A percentile compares a stretch with the other conserved stretches of the same genome.
These are phyloP conservation scores for Albizia julibrissin DNA, from an alignment of 306 rosid genomes.

Conservation along the genomic window DNA sequence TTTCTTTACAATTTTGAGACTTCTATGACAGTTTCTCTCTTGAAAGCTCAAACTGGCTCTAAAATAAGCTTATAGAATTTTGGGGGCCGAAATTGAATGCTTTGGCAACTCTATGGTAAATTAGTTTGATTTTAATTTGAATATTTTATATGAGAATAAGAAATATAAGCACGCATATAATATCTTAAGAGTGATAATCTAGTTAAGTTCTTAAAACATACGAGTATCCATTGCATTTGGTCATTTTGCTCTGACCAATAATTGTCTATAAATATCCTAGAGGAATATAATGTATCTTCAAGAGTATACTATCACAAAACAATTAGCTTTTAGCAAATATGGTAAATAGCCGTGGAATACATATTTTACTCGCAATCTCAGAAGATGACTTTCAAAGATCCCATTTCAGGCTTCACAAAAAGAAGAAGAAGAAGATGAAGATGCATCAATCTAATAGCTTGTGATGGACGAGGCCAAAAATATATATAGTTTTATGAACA, in stretches of 20 bases:
- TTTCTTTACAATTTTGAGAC: no score
- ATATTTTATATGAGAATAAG: not conserved
- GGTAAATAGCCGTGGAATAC: not conserved
- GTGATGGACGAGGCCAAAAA: not conserved
- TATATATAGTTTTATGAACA: slow-evolving; percentile 38
- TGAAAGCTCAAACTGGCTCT: no score
- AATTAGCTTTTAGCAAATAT: not conserved
- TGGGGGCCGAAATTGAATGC: no score
- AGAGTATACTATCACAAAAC: not conserved
- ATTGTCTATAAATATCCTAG: not conserved
- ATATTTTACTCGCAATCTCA: not conserved
- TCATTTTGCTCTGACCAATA: not conserved
- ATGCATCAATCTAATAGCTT: not conserved
- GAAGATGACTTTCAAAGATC: not conserved
- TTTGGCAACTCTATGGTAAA: no score
- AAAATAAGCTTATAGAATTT: no score
- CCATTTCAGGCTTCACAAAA: not conserved
- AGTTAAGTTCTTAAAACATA: not conserved
- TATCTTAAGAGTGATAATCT: not conserved
- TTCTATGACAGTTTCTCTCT: no score
- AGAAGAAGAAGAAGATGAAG: not conserved
- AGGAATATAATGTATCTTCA: not conserved
- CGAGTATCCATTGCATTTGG: not conserved
- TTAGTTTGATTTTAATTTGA: not conserved
- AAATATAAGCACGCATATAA: not conserved